phyloP scores from a whole-genome alignment of 176 grass and related monocot species.

The Oryza brachyantha region DNA sequence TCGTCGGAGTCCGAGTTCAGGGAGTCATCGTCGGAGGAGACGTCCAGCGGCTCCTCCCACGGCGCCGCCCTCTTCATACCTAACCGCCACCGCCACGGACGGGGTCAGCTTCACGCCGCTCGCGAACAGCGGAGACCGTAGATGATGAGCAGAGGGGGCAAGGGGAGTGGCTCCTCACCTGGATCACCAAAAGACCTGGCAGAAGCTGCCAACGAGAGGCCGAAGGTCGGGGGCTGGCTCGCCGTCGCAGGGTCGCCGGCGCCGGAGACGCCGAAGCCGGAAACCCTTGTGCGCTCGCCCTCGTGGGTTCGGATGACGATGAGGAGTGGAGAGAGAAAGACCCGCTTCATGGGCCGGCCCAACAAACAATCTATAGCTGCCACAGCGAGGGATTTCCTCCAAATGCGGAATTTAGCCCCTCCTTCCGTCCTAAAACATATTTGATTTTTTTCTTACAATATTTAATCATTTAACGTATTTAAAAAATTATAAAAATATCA shows the following conservation, averaged over 20 bases:
- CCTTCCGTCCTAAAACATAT: no score
- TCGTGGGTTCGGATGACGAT: background rate
- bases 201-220: background rate
- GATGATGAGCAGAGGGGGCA: background rate
- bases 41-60: slow-evolving; percentile 30
- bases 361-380: background rate
- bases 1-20: slow-evolving; percentile 60
- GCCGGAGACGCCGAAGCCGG: background rate
- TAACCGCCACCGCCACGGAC: background rate
- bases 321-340: no score
- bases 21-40: slow-evolving; percentile 57
- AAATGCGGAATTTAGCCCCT: no score
- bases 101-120: background rate
- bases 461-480: no score
- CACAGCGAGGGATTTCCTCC: no score
- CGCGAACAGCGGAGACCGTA: background rate
- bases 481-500: no score
- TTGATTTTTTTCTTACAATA: no score
- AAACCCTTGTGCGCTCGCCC: slow-evolving; percentile 22
- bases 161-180: background rate
- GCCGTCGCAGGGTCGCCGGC: slow-evolving; percentile 9
- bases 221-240: background rate
- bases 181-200: no score
- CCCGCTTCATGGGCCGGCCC: background rate
- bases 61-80: slow-evolving; percentile 82